Percentiles rank a stretch among this genome's conserved stretches.
These are phyloP conservation scores for Lactifluus rugatus DNA, from an alignment of 768 basidiomycete species.

Conservation along the genomic window DNA sequence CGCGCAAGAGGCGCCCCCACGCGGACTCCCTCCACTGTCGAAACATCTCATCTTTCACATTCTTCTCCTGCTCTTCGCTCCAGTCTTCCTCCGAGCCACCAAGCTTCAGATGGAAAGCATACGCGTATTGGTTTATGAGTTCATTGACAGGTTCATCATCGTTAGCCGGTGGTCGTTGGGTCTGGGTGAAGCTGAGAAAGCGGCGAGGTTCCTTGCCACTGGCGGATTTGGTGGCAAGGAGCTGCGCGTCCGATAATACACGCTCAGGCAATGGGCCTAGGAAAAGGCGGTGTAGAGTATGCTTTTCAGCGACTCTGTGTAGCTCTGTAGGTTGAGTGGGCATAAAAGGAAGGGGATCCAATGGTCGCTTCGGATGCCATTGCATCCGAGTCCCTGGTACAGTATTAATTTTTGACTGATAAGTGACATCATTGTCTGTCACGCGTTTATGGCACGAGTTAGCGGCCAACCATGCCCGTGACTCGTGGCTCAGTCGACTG, in stretches of 20 bases:
- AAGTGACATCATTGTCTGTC: slow-evolving; percentile 3
- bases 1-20: slow-evolving; percentile 39
- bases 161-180: slow-evolving; percentile 21
- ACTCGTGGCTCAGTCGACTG: neutral
- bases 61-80: slow-evolving; percentile 44
- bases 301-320: slow-evolving; percentile 19
- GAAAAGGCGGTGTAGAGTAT: slow-evolving; percentile 48
- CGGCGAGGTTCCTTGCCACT: slow-evolving; percentile 13
- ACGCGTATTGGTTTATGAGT: slow-evolving; percentile 51
- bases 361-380: neutral
- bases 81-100: slow-evolving; percentile 63
- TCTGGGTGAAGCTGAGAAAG: slow-evolving; percentile 22
- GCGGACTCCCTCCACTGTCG: slow-evolving; percentile 55
- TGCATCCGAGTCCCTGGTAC: neutral
- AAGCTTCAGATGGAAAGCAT: slow-evolving; percentile 49
- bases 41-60: slow-evolving; percentile 46
- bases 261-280: slow-evolving; percentile 70
- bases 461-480: no score
- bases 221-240: neutral
- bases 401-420: no score
- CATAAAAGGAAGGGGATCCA: neutral
- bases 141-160: slow-evolving; percentile 34
- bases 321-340: slow-evolving; percentile 2
- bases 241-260: slow-evolving; percentile 31
- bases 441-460: neutral